These are phyloP conservation scores for Mayamaea pseudoterrestris DNA, from an alignment of 108 stramenopile genomes.

Conservation along the genomic window DNA sequence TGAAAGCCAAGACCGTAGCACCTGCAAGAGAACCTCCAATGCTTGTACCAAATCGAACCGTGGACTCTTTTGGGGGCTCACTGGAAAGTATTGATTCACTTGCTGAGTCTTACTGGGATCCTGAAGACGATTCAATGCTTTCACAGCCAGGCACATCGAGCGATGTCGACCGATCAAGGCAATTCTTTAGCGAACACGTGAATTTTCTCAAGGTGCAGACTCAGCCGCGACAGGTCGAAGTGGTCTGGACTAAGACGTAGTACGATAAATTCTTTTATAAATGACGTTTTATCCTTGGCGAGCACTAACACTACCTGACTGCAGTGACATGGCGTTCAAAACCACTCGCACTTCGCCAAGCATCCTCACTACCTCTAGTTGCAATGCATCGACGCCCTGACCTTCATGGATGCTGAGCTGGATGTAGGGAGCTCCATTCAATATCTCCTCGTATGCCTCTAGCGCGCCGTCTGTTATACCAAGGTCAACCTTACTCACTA, in stretches of 20 bases:
- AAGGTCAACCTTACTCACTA: slow-evolving; percentile 86
- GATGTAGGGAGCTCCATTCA: slow-evolving; percentile 53
- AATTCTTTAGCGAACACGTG: slow-evolving; percentile 73
- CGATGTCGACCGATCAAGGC: slow-evolving; percentile 10
- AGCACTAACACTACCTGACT: no score
- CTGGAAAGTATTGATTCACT: slow-evolving; percentile 24
- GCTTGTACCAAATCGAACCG: no score
- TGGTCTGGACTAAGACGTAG: no score
- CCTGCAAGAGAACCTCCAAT: no score
- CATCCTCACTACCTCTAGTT: slow-evolving; percentile 69
- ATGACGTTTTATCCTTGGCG: no score
- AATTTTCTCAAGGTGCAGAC: slow-evolving; percentile 23
- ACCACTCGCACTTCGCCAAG: slow-evolving; percentile 80
- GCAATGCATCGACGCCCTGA: slow-evolving; percentile 59
- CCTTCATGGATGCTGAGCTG: slow-evolving; percentile 64
- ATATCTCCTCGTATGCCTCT: slow-evolving; percentile 53
- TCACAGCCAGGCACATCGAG: slow-evolving; percentile 6
- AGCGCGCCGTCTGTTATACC: slow-evolving; percentile 56
- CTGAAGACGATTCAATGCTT: slow-evolving; percentile 12
- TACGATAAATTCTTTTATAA: slow-evolving; percentile 8
- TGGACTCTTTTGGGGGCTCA: slow-evolving; percentile 15
- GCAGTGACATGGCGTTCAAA: slow-evolving; percentile 83
- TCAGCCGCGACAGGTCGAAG: slow-evolving; percentile 24
- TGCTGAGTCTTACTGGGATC: slow-evolving; percentile 14
- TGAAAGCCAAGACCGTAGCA: no score